Evolutionary conservation across 257 asterid genomes (phyloP), one percentile per base, ranked within the genome.

Genomic region (Lycium barbarum): DNA sequence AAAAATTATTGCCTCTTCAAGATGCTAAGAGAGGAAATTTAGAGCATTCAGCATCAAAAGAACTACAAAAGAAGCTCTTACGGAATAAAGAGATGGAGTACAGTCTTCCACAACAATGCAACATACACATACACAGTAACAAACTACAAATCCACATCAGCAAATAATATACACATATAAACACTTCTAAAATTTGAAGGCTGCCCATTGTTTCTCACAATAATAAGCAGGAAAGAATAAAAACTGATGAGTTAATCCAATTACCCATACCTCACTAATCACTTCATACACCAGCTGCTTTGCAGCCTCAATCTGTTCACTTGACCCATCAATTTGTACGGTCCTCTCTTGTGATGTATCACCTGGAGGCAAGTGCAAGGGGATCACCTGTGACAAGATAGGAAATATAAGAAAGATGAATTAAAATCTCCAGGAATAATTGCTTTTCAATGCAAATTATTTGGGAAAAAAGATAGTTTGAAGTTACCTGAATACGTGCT

Each of bases 401-500:
- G 65, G 5, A 76, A 53, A 78, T 63, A 9, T 53, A 2, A 51
- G 65, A 53, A 26, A 26, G 9, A 14, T 14, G 62, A 36, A 53
- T 7, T 33, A 26, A 26, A 15, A 22, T 74, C 13, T 12, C 81
- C 12, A 72, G 0, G 51, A 53, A 6, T 35, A 53, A 53, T 3
- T 78, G 26, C 62, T 74, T 22, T 35, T 22, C 22, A 53, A 9
- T 13, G 82, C 22, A 53, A 26, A 78, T 43, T 72, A 72, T n/a
- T 72, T n/a, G 1, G 20, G 11, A 26, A 40, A 26, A 49, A 49
- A 26, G 63, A 53, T 0, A 78, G 4, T 53, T 17, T 13, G 22
- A 17, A 78, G 99, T 96, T 76, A 95, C 97, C 91, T 96, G 98
- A 90, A 96, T 95, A 88, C 94, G 95, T 26, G 99, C 98, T 57